Conservation (phyloP, 1,284 basidiomycete species). For the Chalciporus sp. region DNA sequence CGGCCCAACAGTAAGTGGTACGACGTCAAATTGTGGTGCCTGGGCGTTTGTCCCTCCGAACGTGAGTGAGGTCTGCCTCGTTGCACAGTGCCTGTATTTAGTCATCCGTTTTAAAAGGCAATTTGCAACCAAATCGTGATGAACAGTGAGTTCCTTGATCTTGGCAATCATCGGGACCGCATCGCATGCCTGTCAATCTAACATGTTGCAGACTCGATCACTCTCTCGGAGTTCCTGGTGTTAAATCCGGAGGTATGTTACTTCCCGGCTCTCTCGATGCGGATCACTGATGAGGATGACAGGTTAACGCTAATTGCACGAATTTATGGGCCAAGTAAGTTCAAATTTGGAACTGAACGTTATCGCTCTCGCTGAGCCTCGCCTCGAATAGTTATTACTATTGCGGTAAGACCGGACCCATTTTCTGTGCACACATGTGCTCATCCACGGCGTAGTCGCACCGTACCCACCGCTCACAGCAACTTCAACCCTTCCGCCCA, state of each 20-base stretch:
- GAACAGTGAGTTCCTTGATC: conserved; percentile 1
- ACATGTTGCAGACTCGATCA: background rate
- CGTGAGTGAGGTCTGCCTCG: background rate
- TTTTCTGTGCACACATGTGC: background rate
- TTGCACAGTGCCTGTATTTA: background rate
- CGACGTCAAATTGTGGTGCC: background rate
- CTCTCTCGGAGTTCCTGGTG: conserved; percentile 2
- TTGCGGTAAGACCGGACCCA: background rate
- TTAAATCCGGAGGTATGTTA: conserved; percentile 1
- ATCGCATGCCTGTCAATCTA: background rate
- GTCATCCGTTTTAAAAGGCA: background rate
- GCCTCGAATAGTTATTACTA: background rate
- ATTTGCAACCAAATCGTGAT: background rate
- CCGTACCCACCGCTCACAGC: background rate
- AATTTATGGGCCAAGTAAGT: conserved; percentile 5
- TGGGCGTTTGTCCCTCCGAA: background rate
- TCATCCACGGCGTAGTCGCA: background rate
- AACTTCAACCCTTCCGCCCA: background rate
- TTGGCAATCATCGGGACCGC: background rate
- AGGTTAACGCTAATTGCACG: conserved; percentile 3
- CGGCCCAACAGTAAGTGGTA: background rate
- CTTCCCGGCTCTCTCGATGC: background rate
- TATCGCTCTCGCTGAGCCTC: background rate
- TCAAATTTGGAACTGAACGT: background rate
- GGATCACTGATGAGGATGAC: background rate